Percentiles rank a stretch among this genome's conserved stretches.
phyloP scores from a whole-genome alignment of 192 early-diverging fungal species.

The Rhizophagus sp. region DNA sequence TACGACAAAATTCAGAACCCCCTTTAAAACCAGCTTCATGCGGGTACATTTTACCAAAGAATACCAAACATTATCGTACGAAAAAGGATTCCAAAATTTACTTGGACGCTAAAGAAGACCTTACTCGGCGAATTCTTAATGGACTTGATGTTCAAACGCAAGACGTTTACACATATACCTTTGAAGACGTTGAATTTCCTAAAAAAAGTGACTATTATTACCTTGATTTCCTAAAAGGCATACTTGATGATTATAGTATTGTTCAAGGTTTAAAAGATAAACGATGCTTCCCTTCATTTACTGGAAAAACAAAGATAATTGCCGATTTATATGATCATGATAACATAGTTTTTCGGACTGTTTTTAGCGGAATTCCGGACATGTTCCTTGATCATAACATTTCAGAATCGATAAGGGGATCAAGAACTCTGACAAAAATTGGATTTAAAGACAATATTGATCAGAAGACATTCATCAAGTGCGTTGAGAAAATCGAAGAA shows the following conservation, averaged over 20 bases:
- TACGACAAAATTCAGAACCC: background rate
- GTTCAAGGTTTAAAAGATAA: background rate
- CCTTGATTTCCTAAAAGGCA: background rate
- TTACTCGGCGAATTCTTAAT: background rate
- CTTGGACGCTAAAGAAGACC: background rate
- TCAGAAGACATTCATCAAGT: background rate
- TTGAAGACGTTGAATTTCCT: conserved; percentile 11
- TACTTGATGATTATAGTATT: background rate
- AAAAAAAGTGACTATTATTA: background rate
- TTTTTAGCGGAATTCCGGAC: background rate
- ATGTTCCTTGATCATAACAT: background rate
- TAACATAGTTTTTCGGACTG: background rate
- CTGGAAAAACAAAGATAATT: background rate
- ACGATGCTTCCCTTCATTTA: background rate
- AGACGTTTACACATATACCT: background rate
- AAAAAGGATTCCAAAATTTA: background rate
- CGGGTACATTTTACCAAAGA: background rate
- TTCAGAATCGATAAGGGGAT: too few species aligned
- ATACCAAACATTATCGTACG: background rate
- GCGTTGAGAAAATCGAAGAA: background rate
- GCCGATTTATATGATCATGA: background rate
- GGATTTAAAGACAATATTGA: background rate
- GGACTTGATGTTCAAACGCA: background rate
- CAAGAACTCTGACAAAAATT: background rate
- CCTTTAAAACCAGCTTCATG: background rate